Conservation (phyloP, 768 basidiomycete genomes). For the Lyophyllum semitale region DNA sequence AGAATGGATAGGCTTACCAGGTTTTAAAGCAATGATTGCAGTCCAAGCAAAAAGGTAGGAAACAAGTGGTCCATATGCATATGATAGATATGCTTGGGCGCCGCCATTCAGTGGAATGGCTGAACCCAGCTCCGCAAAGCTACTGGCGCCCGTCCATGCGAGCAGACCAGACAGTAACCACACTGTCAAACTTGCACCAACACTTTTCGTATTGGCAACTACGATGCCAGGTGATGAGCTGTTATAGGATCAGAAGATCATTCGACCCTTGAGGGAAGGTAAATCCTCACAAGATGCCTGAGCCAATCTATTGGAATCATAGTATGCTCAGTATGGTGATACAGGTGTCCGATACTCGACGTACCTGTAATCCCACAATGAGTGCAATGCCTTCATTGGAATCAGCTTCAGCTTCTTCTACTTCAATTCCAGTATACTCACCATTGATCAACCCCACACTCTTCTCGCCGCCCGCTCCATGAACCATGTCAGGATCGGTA, state of each 20-base stretch:
- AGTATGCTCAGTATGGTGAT: not conserved
- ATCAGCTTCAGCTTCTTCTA: not conserved
- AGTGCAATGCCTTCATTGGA: slow-evolving; percentile 71
- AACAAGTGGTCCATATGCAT: slow-evolving; percentile 82
- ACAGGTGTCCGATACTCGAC: slow-evolving; percentile 4
- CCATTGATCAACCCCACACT: slow-evolving; percentile 78
- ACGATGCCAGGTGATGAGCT: slow-evolving; percentile 94
- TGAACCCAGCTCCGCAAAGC: slow-evolving; percentile 89
- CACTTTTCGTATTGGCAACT: slow-evolving; percentile 84
- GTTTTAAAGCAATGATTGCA: slow-evolving; percentile 85
- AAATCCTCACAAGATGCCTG: slow-evolving; percentile 82
- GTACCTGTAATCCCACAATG: slow-evolving; percentile 79
- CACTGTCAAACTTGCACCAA: slow-evolving; percentile 85
- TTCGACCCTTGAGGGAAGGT: not conserved
- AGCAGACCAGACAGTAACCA: slow-evolving; percentile 85
- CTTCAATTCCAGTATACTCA: slow-evolving; percentile 30
- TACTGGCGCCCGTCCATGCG: slow-evolving; percentile 95
- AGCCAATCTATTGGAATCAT: slow-evolving; percentile 63
- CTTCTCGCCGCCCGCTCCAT: slow-evolving; percentile 60
- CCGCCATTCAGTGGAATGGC: slow-evolving; percentile 80
- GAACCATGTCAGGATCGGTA: slow-evolving; percentile 62
- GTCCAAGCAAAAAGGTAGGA: slow-evolving; percentile 97
- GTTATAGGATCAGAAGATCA: slow-evolving; percentile 3
- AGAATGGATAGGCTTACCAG: slow-evolving; percentile 47
- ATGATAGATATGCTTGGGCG: slow-evolving; percentile 82